Evolutionary conservation across 148 eudicot species (phyloP).

Genomic region (Rhododendron vialii): DNA sequence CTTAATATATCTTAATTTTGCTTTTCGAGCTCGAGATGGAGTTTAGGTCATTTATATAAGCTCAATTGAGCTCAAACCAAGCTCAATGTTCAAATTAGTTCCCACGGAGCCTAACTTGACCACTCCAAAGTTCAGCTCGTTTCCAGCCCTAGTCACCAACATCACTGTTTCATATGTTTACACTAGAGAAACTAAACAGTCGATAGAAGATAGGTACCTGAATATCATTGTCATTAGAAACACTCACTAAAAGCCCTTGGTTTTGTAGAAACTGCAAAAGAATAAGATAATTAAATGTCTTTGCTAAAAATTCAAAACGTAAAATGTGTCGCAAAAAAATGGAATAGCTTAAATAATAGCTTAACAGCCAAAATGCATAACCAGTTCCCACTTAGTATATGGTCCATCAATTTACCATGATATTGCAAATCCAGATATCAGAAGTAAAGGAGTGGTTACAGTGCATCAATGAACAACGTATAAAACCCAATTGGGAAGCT

Average conservation of each 20-base stretch:
- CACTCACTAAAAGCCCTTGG: conserved; percentile 58
- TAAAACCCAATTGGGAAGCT: not conserved
- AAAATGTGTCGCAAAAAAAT: not conserved
- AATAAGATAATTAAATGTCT: not conserved
- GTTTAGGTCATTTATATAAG: not conserved
- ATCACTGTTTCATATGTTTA: not conserved
- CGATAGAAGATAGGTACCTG: conserved; percentile 33
- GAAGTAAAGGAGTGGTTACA: not conserved
- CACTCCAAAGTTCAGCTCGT: not conserved
- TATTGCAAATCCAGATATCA: not conserved
- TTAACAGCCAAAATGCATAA: not conserved
- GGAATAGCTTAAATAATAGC: not conserved
- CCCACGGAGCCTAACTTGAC: not conserved
- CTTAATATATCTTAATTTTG: not conserved
- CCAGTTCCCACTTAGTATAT: not conserved
- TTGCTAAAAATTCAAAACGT: not conserved
- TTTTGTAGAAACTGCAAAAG: conserved; percentile 62
- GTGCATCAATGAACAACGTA: not conserved
- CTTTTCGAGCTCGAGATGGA: not conserved
- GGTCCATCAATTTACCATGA: not conserved
- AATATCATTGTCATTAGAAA: conserved; percentile 54
- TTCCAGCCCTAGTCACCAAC: not conserved
- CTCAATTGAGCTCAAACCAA: not conserved
- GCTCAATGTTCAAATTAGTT: not conserved
- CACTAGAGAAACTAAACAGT: not conserved